These are phyloP conservation scores for Penicillium sclerotigenum DNA, from an alignment of 2,329 filamentous ascomycete genomes.

Conservation along the genomic window DNA sequence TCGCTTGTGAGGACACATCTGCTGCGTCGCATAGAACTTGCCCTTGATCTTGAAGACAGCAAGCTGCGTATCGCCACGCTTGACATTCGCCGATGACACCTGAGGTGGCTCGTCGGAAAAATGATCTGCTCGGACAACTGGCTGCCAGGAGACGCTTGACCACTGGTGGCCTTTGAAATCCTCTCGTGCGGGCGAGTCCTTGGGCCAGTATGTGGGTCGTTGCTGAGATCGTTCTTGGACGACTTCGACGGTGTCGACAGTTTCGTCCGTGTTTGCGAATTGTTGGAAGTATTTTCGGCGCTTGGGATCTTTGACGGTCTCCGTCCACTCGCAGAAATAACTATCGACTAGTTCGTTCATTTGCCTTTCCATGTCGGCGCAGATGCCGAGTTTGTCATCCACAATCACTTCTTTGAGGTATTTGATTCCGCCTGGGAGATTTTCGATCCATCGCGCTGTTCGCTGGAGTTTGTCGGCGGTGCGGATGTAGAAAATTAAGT, in stretches of 20 bases:
- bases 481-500: conserved; percentile 89
- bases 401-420: conserved; percentile 81
- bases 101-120: conserved; percentile 70
- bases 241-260: conserved; percentile 64
- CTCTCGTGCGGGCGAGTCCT: conserved; percentile 57
- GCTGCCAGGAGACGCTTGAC: conserved; percentile 71
- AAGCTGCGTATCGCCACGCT: conserved; percentile 83
- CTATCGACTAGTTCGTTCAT: conserved; percentile 81
- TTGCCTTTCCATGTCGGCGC: conserved; percentile 76
- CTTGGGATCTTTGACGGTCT: conserved; percentile 68
- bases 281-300: conserved; percentile 70
- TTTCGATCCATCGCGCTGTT: conserved; percentile 84
- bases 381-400: conserved; percentile 82
- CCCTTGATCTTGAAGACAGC: conserved; percentile 81
- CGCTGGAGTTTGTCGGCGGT: conserved; percentile 87
- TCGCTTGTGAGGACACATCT: conserved; percentile 93
- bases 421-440: conserved; percentile 74
- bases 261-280: conserved; percentile 79
- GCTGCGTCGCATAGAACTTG: conserved; percentile 79
- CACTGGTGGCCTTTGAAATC: conserved; percentile 70
- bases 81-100: conserved; percentile 68
- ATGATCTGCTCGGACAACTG: conserved; percentile 66
- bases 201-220: conserved; percentile 74
- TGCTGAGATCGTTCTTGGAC: conserved; percentile 69
- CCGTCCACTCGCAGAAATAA: conserved; percentile 91